phyloP scores from a whole-genome alignment of 2,329 filamentous ascomycete genomes.

The Diaporthe destruens region DNA sequence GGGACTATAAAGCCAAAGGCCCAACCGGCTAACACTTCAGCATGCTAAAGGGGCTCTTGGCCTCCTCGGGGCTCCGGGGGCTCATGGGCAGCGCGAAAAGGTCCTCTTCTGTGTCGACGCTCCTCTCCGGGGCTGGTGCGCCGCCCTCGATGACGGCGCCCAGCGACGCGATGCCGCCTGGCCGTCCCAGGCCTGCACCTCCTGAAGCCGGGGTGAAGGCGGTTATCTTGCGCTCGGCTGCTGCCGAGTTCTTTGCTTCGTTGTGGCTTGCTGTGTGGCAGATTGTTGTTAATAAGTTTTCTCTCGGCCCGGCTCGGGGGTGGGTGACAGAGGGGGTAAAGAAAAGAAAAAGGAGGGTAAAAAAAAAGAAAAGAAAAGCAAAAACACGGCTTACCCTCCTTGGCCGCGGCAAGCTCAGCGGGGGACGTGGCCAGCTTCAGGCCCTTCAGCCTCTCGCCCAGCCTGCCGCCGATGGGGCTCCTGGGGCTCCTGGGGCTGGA shows the following conservation, averaged over 20 bases:
- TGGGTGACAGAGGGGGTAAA: background rate
- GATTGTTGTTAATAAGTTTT: constrained; percentile 50
- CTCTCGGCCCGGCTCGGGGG: background rate
- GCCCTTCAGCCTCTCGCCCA: constrained; percentile 84
- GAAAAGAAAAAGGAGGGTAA: background rate
- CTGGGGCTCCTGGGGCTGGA: constrained; percentile 56
- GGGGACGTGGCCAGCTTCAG: constrained; percentile 82
- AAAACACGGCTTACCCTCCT: constrained; percentile 59
- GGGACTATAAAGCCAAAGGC: background rate
- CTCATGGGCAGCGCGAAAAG: constrained; percentile 90
- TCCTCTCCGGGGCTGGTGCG: constrained; percentile 47
- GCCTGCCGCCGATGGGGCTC: constrained; percentile 73
- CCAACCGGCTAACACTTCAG: constrained; percentile 46
- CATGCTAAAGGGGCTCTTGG: constrained; percentile 82
- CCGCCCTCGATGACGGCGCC: constrained; percentile 56
- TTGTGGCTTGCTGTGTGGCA: constrained; percentile 28
- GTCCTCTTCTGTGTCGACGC: constrained; percentile 77
- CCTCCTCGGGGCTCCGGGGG: constrained; percentile 87
- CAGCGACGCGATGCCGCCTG: constrained; percentile 52
- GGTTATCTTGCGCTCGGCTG: constrained; percentile 34
- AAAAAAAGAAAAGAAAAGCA: no score
- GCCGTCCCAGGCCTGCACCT: constrained; percentile 65
- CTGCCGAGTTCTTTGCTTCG: constrained; percentile 28
- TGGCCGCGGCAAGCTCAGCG: constrained; percentile 68
- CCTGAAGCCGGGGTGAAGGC: constrained; percentile 53